Evolutionary conservation across 306 rosid species (phyloP).

Genomic region (Vigna hirtella): DNA sequence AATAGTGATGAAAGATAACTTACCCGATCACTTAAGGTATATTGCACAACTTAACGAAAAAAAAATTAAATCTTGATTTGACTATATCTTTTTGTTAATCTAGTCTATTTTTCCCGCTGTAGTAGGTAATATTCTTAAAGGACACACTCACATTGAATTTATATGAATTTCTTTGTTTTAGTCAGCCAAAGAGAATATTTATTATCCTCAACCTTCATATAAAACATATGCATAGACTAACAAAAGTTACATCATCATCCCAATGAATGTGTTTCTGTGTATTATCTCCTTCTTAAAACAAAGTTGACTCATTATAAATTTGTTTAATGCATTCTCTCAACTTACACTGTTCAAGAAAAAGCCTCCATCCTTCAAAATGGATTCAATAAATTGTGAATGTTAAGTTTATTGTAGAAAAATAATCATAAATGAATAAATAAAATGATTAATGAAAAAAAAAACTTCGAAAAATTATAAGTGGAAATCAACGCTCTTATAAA

Average conservation of each 20-base stretch:
- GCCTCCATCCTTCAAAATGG: neutral
- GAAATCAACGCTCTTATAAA: conserved; percentile 25
- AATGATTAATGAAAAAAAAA: neutral
- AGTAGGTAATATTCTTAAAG: neutral
- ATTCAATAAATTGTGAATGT: conserved; percentile 9
- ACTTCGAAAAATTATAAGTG: conserved; percentile 23
- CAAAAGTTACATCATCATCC: too few relatives aligned
- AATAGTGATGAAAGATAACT: conserved; percentile 27
- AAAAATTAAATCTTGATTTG: neutral
- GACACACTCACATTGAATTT: neutral
- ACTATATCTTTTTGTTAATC: neutral
- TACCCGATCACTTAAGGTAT: conserved; percentile 6
- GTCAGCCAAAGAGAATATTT: too few relatives aligned
- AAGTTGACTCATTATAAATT: too few relatives aligned
- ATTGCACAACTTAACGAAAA: neutral
- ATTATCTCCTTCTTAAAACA: too few relatives aligned
- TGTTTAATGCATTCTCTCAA: too few relatives aligned
- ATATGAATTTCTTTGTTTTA: neutral
- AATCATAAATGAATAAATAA: neutral
- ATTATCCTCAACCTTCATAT: too few relatives aligned
- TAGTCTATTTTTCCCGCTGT: conserved; percentile 3
- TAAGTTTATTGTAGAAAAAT: neutral
- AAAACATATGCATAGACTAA: conserved; percentile 10
- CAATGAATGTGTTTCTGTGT: too few relatives aligned
- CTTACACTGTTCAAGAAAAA: too few relatives aligned